A percentile compares a stretch with the other conserved stretches of the same genome.
Evolutionary conservation across 345 rosid genomes (phyloP).

Genomic region (Atalantia buxifolia): DNA sequence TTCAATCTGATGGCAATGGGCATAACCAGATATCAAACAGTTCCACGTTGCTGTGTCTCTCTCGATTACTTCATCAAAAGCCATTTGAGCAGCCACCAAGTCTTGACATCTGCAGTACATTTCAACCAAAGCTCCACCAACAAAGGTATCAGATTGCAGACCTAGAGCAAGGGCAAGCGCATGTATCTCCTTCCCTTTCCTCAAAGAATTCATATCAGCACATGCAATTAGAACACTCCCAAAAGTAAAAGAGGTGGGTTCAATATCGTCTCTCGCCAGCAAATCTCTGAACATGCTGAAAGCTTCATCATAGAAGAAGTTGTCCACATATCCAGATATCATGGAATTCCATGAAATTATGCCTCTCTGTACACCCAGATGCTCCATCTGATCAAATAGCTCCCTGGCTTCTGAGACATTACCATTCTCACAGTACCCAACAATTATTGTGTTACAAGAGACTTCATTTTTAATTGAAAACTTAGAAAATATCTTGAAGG

Average conservation of each 20-base stretch:
- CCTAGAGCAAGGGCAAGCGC: constrained; percentile 39
- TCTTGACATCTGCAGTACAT: constrained; percentile 46
- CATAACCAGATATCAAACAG: constrained; percentile 54
- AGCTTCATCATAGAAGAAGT: constrained; percentile 40
- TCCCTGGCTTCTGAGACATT: constrained; percentile 41
- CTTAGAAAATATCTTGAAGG: constrained; percentile 44
- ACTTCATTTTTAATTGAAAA: constrained; percentile 41
- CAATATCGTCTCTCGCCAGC: constrained; percentile 31
- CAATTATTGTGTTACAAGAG: constrained; percentile 59
- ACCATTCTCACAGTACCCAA: constrained; percentile 54
- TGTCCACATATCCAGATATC: constrained; percentile 55
- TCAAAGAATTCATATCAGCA: constrained; percentile 37
- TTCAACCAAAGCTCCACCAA: constrained; percentile 61
- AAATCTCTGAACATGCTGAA: constrained; percentile 34
- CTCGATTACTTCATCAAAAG: constrained; percentile 38
- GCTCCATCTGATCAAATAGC: constrained; percentile 42
- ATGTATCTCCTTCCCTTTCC: constrained; percentile 47
- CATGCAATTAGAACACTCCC: constrained; percentile 63
- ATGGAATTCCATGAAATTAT: constrained; percentile 60
- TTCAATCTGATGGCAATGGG: constrained; percentile 38
- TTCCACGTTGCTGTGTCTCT: constrained; percentile 51
- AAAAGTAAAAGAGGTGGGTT: constrained; percentile 52
- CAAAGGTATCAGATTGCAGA: constrained; percentile 48
- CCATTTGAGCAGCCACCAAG: constrained; percentile 32
- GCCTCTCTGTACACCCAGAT: constrained; percentile 35